Percentiles rank a stretch among this genome's conserved stretches.
phyloP scores from a whole-genome alignment of 2,329 filamentous ascomycete genomes.

The Penicillium digitatum region DNA sequence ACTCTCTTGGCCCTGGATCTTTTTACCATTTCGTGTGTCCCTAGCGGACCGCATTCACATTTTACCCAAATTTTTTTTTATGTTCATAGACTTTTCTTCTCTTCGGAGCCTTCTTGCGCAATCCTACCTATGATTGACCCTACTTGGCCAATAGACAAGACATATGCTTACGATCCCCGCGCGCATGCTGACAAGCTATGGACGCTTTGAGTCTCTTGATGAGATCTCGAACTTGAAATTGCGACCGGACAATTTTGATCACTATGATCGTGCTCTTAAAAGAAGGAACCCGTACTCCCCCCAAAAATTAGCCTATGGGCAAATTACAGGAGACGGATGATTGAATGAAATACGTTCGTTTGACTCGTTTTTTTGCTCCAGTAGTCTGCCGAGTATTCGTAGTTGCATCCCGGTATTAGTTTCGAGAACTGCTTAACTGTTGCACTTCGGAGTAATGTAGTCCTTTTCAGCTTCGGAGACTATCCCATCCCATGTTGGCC shows the following conservation, averaged over 20 bases:
- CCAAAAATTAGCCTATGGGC: background rate
- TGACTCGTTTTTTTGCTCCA: background rate
- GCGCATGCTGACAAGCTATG: conserved; percentile 6
- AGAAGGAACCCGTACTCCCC: no score
- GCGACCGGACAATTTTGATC: conserved; percentile 3
- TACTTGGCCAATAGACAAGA: conserved; percentile 1
- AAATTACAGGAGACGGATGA: background rate
- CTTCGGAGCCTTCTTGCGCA: conserved; percentile 15
- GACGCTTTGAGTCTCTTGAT: conserved; percentile 3
- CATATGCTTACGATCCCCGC: background rate
- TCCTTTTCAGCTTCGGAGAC: background rate
- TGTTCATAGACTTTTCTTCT: conserved; percentile 14
- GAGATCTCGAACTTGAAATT: conserved; percentile 4
- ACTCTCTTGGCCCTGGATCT: conserved; percentile 12
- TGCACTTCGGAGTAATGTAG: background rate
- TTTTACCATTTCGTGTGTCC: conserved; percentile 13
- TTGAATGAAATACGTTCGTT: background rate
- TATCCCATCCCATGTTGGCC: background rate
- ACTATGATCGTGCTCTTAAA: conserved; percentile 4
- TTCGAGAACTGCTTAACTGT: background rate
- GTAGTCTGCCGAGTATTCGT: background rate
- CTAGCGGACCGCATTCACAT: conserved; percentile 16
- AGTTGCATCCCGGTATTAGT: background rate
- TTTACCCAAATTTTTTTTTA: conserved; percentile 5
- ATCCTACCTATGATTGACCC: conserved; percentile 20